Evolutionary conservation across 345 rosid genomes (phyloP).

Genomic region (Euphorbia tirucalli): DNA sequence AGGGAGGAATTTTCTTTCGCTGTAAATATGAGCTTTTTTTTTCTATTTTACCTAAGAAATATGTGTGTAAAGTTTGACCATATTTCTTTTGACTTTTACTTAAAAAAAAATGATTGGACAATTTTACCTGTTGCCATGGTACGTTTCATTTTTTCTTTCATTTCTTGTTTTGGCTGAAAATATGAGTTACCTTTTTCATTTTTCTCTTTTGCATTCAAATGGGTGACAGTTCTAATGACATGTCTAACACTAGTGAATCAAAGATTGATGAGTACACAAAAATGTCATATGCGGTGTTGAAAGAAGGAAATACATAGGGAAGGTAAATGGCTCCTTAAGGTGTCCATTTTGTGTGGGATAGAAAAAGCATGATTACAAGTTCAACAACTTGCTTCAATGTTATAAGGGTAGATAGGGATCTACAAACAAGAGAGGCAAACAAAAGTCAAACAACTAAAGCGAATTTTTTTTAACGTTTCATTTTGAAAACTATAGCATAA

Average conservation of each 20-base stretch:
- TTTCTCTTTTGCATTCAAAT: slow-evolving; percentile 31
- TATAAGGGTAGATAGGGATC: slow-evolving; percentile 77
- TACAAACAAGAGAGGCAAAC: slow-evolving; percentile 59
- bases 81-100: too few relatives aligned
- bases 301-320: slow-evolving; percentile 53
- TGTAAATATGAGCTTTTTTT: too few relatives aligned
- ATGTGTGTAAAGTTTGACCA: too few relatives aligned
- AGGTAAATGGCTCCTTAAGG: slow-evolving; percentile 54
- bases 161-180: too few relatives aligned
- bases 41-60: too few relatives aligned
- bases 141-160: too few relatives aligned
- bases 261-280: slow-evolving; percentile 56
- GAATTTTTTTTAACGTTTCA: too few relatives aligned
- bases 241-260: slow-evolving; percentile 78
- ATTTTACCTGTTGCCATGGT: too few relatives aligned
- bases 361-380: slow-evolving; percentile 82
- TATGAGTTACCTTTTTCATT: not conserved
- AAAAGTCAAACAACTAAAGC: slow-evolving; percentile 69
- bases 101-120: too few relatives aligned
- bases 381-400: slow-evolving; percentile 80
- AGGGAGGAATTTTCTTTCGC: too few relatives aligned
- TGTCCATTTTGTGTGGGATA: slow-evolving; percentile 89
- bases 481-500: too few relatives aligned
- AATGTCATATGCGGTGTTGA: slow-evolving; percentile 55
- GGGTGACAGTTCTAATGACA: slow-evolving; percentile 63